These are phyloP conservation scores for Backusella circina DNA, from an alignment of 192 early-diverging fungal species.

Conservation along the genomic window DNA sequence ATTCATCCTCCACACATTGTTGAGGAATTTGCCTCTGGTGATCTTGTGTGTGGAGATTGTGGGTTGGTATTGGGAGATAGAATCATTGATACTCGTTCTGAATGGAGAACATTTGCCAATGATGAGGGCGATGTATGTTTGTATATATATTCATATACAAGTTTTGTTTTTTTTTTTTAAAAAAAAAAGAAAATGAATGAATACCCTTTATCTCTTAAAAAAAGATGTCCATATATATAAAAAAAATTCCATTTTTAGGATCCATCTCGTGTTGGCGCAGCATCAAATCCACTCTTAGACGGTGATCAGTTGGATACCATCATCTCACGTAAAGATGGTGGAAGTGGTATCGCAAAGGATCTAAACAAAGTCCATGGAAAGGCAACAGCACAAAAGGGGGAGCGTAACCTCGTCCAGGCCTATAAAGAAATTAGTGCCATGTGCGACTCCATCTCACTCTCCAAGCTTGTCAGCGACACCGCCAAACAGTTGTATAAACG, in stretches of 20 bases:
- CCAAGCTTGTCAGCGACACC: slow-evolving; percentile 66
- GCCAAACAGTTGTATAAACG: slow-evolving; percentile 86
- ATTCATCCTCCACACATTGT: slow-evolving; percentile 78
- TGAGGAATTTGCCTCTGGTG: slow-evolving; percentile 87
- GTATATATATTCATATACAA: too few relatives aligned
- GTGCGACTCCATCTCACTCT: slow-evolving; percentile 78
- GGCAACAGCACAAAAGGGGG: slow-evolving; percentile 67
- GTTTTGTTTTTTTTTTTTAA: too few relatives aligned
- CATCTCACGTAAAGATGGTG: slow-evolving; percentile 75
- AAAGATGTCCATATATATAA: too few relatives aligned
- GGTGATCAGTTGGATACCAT: slow-evolving; percentile 81
- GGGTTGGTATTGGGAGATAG: slow-evolving; percentile 85
- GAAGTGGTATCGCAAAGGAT: slow-evolving; percentile 65
- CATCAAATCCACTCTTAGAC: slow-evolving; percentile 74
- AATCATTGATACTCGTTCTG: slow-evolving; percentile 91
- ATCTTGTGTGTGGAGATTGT: slow-evolving; percentile 91
- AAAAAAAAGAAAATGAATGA: too few relatives aligned
- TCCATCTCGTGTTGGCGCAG: slow-evolving; percentile 86
- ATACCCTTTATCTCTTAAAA: neutral
- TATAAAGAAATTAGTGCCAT: slow-evolving; percentile 78
- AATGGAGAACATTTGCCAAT: slow-evolving; percentile 96
- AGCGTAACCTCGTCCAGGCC: slow-evolving; percentile 69
- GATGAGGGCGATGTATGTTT: slow-evolving; percentile 70
- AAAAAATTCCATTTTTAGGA: slow-evolving; percentile 36
- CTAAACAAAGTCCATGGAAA: slow-evolving; percentile 72